Evolutionary conservation across 257 asterid species (phyloP).

Genomic region (Fraxinus quadrangulata): DNA sequence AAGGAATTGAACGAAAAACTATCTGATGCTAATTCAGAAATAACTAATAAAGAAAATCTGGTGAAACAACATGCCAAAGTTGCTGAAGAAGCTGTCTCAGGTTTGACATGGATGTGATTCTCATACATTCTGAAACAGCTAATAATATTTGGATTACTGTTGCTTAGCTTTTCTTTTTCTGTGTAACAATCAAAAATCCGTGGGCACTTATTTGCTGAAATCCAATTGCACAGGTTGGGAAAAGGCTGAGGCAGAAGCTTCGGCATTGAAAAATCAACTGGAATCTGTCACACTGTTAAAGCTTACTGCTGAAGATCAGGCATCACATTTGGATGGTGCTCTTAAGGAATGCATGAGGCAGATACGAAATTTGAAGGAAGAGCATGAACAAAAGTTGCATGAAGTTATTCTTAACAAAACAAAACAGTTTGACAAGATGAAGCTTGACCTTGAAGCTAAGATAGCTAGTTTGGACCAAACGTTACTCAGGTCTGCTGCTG

Average conservation of each 20-base stretch:
- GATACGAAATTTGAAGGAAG: slow-evolving; percentile 85
- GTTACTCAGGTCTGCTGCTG: slow-evolving; percentile 75
- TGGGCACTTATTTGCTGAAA: slow-evolving; percentile 21
- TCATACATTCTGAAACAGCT: not conserved
- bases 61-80: slow-evolving; percentile 96
- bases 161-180: not conserved
- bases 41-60: slow-evolving; percentile 71
- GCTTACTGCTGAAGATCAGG: slow-evolving; percentile 93
- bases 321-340: slow-evolving; percentile 89
- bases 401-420: slow-evolving; percentile 67
- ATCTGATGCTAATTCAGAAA: slow-evolving; percentile 68
- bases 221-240: slow-evolving; percentile 83
- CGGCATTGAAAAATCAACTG: slow-evolving; percentile 74
- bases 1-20: slow-evolving; percentile 74
- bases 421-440: slow-evolving; percentile 75
- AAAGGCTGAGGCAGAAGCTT: slow-evolving; percentile 95
- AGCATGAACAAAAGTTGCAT: slow-evolving; percentile 68
- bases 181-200: not conserved
- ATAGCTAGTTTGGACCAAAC: slow-evolving; percentile 68
- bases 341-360: slow-evolving; percentile 95
- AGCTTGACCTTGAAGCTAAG: slow-evolving; percentile 69
- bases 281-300: slow-evolving; percentile 90
- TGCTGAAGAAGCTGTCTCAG: slow-evolving; percentile 99
- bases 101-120: slow-evolving; percentile 35
- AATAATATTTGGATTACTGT: not conserved